Evolutionary conservation across 108 stramenopile species (phyloP), one percentile per base, ranked within the genome.

Genomic region (Stephanodiscus triporus): DNA sequence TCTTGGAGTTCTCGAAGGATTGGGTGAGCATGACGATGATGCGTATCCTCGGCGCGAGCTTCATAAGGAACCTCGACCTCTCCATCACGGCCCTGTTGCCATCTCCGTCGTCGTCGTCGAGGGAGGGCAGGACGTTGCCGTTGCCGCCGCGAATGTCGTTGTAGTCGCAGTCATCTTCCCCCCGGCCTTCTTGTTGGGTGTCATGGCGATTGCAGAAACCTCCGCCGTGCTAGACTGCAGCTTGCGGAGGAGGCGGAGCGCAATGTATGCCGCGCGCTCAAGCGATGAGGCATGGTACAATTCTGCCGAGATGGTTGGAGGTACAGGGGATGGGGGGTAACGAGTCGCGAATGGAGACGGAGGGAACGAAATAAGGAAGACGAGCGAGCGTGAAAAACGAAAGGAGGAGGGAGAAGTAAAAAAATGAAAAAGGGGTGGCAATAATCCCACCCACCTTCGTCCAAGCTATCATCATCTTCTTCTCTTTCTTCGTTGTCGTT

Each of bases 1-100:
- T 76, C 1, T 42, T 3, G 16, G 64, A 43, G 38, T 74, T 74
- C 37, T 61, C 60, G 20, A 61, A 61, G 40, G 60, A 61, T 61
- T 61, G 60, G 4, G 20, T 42, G 30, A 61, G 43, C 60, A 61
- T 61, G 32, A 40, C 40, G 58, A 26, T 4, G 26, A 26, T 27
- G 62, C 94, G 86, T 58, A 95, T 93, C 4, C 94, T 81, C 16
- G 94, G 94, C 11, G 94, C 84, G 36, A 95, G 75, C 56, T 90
- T 91, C 85, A 91, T 83, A 11, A 95, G 45, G 45, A 91, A 93
- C 42, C 89, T 88, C 8, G 92, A 91, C 69, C 84, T 81, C 78
- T 95, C 94, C 30, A 86, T 81, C 0, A 65, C 63, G 22, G n/a
- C 24, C 53, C 30, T 61, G 23, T 23, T 30, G 19, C 24, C 20